Conservation (phyloP, 371 early-diverging fungal genomes). For the Batkoa obscura region DNA sequence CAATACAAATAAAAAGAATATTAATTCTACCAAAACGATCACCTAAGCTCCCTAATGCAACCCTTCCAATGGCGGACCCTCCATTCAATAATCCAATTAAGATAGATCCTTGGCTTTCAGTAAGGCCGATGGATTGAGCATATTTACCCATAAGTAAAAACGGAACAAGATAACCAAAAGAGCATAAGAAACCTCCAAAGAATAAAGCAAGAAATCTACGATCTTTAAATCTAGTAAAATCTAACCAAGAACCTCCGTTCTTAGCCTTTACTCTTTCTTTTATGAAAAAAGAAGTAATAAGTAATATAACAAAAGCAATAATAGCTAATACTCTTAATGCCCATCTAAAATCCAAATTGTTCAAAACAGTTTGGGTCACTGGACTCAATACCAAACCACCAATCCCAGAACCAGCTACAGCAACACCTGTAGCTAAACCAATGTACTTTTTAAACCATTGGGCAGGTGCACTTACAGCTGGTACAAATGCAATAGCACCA, state of each 20-base stretch:
- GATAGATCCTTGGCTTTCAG: constrained; percentile 17
- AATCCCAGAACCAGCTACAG: constrained; percentile 54
- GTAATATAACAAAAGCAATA: constrained; percentile 22
- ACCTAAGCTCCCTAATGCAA: constrained; percentile 34
- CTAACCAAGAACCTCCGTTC: neutral
- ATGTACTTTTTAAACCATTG: constrained; percentile 55
- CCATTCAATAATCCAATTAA: constrained; percentile 30
- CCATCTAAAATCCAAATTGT: constrained; percentile 31
- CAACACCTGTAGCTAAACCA: constrained; percentile 56
- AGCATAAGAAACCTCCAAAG: constrained; percentile 5
- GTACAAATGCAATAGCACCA: constrained; percentile 30
- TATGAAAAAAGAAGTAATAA: constrained; percentile 8
- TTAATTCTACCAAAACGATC: constrained; percentile 44
- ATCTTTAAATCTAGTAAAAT: constrained; percentile 15
- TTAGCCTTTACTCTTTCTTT: neutral
- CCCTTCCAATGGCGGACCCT: constrained; percentile 37
- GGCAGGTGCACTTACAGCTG: constrained; percentile 32
- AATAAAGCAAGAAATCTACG: constrained; percentile 9
- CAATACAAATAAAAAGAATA: constrained; percentile 20
- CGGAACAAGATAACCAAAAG: constrained; percentile 13
- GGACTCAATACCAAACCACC: constrained; percentile 60
- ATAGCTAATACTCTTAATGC: constrained; percentile 39
- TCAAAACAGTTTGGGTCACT: constrained; percentile 32
- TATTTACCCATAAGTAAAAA: neutral
- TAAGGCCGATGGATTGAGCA: constrained; percentile 11